These are phyloP conservation scores for Rosellinia necatrix DNA, from an alignment of 2,329 filamentous ascomycete genomes.

Conservation along the genomic window DNA sequence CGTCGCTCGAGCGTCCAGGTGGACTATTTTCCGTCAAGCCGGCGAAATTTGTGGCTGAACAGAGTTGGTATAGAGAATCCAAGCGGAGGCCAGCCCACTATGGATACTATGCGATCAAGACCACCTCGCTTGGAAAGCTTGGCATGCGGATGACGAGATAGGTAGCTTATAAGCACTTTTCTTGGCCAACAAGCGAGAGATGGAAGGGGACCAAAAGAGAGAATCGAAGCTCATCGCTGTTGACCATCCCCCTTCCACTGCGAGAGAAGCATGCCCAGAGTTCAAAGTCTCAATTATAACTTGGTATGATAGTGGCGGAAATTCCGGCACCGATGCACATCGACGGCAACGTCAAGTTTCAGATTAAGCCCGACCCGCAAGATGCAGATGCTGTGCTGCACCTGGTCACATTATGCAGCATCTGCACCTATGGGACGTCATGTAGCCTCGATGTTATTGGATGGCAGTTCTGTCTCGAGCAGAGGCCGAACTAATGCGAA, in stretches of 20 bases:
- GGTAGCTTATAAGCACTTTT: slow-evolving; percentile 7
- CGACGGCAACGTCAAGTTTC: slow-evolving; percentile 26
- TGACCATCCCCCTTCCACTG: neutral
- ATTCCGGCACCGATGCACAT: slow-evolving; percentile 18
- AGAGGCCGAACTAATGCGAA: slow-evolving; percentile 17
- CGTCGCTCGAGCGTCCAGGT: neutral
- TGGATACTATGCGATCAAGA: slow-evolving; percentile 13
- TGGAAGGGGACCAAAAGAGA: neutral
- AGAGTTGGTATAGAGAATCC: slow-evolving; percentile 2
- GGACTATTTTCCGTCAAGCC: slow-evolving; percentile 7
- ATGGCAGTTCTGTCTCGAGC: slow-evolving; percentile 5
- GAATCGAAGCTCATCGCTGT: too few species aligned
- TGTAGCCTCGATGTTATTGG: slow-evolving; percentile 13
- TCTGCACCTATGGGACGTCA: slow-evolving; percentile 11
- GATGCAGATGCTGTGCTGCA: slow-evolving; percentile 7
- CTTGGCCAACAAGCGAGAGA: slow-evolving; percentile 4
- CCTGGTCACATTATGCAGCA: slow-evolving; percentile 10
- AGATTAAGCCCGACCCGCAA: slow-evolving; percentile 17
- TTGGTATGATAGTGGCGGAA: slow-evolving; percentile 15
- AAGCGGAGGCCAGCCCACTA: slow-evolving; percentile 8
- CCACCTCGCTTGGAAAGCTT: slow-evolving; percentile 17
- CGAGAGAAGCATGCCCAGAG: neutral
- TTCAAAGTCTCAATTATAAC: too few species aligned
- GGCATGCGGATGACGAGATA: slow-evolving; percentile 18
- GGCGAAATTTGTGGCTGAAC: slow-evolving; percentile 15